A percentile compares a stretch with the other conserved stretches of the same genome.
phyloP scores from a whole-genome alignment of 2,329 filamentous ascomycete species.

The Ophiostoma australiae region DNA sequence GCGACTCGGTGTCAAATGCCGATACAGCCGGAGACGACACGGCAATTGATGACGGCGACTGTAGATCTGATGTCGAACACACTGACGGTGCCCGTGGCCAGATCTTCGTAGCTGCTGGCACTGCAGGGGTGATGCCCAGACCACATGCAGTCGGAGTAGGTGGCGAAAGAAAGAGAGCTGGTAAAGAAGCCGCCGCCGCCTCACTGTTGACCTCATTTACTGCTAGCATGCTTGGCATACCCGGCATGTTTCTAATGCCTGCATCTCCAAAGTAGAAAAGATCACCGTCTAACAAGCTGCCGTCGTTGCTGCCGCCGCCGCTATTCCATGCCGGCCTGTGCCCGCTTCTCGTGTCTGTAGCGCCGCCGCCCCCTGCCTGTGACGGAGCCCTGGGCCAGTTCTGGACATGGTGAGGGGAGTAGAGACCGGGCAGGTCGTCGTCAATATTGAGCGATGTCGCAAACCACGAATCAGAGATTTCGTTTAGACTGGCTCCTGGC shows the following conservation, averaged over 20 bases:
- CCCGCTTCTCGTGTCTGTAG: background rate
- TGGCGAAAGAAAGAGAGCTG: background rate
- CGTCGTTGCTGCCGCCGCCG: background rate
- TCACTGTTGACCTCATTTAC: background rate
- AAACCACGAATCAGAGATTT: background rate
- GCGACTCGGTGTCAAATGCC: background rate
- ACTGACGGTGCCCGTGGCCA: background rate
- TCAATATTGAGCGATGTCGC: background rate
- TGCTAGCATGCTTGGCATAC: background rate
- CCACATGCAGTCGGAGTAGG: background rate
- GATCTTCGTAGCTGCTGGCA: background rate
- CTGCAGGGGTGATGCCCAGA: background rate
- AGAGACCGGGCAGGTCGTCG: background rate
- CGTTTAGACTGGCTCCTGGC: background rate
- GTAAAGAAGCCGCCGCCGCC: background rate
- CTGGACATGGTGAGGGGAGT: background rate
- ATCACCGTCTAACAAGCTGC: background rate
- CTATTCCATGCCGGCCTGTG: background rate
- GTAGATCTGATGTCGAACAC: background rate
- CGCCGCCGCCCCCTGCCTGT: background rate
- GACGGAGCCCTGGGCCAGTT: background rate
- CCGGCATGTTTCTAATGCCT: background rate
- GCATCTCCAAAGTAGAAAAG: background rate
- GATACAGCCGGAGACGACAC: background rate
- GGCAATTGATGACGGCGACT: background rate